Base-by-base conservation (phyloP, 1,139 yeast genomes). In the Pneumocystis murina region DNA sequence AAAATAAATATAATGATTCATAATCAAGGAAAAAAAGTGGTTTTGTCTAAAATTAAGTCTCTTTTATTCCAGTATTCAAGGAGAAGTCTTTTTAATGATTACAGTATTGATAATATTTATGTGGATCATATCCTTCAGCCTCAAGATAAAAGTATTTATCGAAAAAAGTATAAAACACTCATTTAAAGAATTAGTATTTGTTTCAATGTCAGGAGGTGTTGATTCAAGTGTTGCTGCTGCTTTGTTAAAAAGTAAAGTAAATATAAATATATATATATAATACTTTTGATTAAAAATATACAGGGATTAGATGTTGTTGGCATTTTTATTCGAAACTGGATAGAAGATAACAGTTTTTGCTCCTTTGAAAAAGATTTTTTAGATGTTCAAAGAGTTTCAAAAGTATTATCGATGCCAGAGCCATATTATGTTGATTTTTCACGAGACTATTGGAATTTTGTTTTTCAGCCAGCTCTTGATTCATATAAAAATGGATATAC, bases 141-240 rank as follows among this genome's bases (percentile, higher is more conserved):
- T 24, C 55, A 48, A 48, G 55, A 48, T 48, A 48, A 48, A 48
- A 48, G 55, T 48, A 48, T 48, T 48, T 48, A 10, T 24, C 28
- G 28, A 5, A 8, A 12, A 12, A 12, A 48, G 28, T 48, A 48
- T 48, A 48, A 6, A 24, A 12, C 28, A 60, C 12, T 33, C n/a
- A 14, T 33, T 59, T 33, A 16, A 59, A 17, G 17, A n/a, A 38
- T 6, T 28, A 62, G 64, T 92, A 30, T 77, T 87, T 43, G 82
- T 92, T 1, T 96, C 97, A 30, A 89, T 92, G 97, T 89, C 96
- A 0, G 87, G 96, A 0, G 99, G 99, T 0, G 97, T 92, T 0
- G 98, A 92, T 73, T 90, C 97, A 0, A 86, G 96, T 0, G 90
- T 92, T 0, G 83, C 87, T 1, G 97, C 97, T 0, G 84, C 92